phyloP scores from a whole-genome alignment of 1,284 basidiomycete species.

The Stygiomarasmius scandens region DNA sequence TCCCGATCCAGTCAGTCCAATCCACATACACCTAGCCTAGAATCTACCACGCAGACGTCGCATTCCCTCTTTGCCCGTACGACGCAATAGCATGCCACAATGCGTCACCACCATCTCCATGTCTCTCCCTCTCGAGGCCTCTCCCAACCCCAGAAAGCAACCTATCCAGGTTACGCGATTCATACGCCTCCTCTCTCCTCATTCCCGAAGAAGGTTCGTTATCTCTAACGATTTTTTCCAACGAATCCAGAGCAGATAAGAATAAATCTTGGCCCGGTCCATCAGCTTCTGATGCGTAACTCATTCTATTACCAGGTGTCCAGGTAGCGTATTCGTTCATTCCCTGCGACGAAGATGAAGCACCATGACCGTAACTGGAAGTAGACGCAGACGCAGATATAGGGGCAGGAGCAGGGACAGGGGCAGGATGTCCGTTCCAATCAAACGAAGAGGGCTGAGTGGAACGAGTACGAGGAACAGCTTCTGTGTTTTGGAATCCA shows the following conservation, averaged over 20 bases:
- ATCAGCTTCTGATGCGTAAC: neutral
- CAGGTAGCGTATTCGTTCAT: neutral
- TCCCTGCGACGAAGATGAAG: no score
- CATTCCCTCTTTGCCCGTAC: constrained; percentile 3
- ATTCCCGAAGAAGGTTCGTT: neutral
- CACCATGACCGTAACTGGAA: neutral
- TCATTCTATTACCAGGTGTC: neutral
- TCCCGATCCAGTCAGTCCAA: no score
- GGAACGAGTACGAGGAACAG: neutral
- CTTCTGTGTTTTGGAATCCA: neutral
- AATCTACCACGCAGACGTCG: neutral
- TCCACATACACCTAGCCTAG: neutral
- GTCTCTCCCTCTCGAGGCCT: neutral
- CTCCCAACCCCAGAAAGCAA: neutral
- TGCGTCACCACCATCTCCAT: constrained; percentile 4
- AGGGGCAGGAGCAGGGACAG: no score
- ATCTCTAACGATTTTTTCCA: constrained; percentile 6
- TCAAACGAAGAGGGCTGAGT: no score
- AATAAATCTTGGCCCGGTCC: constrained; percentile 1
- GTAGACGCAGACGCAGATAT: neutral
- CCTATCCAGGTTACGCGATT: neutral
- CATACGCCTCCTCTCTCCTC: neutral
- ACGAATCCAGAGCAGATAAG: constrained; percentile 6
- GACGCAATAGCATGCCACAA: constrained; percentile 12
- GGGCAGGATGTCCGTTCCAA: no score